These are phyloP conservation scores for Isoetes taiwanensis DNA, from an alignment of 75 land plant species.

Conservation along the genomic window DNA sequence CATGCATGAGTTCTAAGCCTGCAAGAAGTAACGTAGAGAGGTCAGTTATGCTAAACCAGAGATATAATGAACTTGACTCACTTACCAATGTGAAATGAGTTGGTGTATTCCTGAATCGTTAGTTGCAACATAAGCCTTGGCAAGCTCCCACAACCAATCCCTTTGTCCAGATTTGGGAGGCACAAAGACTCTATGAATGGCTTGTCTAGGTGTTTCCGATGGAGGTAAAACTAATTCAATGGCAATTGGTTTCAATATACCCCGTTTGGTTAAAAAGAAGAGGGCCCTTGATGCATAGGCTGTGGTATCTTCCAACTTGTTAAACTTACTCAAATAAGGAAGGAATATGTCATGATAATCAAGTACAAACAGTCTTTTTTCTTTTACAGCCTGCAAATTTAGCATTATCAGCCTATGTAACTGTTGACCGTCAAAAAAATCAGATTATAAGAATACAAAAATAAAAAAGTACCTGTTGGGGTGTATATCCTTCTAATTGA, in stretches of 20 bases:
- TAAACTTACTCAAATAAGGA: conserved; percentile 51
- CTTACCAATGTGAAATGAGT: conserved; percentile 59
- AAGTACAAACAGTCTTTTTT: conserved; percentile 44
- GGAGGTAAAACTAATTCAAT: conserved; percentile 64
- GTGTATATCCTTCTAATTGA: conserved; percentile 35
- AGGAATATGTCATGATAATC: conserved; percentile 61
- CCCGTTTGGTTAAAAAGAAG: conserved; percentile 40
- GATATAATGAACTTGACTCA: not conserved
- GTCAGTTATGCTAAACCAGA: not conserved
- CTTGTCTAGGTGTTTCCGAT: not conserved
- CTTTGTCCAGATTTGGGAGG: conserved; percentile 27
- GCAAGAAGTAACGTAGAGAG: not conserved
- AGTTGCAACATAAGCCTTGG: conserved; percentile 51
- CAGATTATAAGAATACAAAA: too few species aligned
- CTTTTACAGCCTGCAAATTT: conserved; percentile 47
- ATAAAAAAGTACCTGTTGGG: conserved; percentile 39
- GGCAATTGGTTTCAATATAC: conserved; percentile 43
- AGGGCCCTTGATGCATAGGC: conserved; percentile 60
- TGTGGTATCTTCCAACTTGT: conserved; percentile 31
- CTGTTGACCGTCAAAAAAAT: too few species aligned
- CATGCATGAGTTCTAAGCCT: conserved; percentile 45
- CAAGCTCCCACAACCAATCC: conserved; percentile 67
- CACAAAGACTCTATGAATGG: conserved; percentile 27
- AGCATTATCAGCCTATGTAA: too few species aligned
- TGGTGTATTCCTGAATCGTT: conserved; percentile 65